Evolutionary conservation across 2,329 filamentous ascomycete genomes (phyloP).

Genomic region (Allantophomopsis cytisporea): DNA sequence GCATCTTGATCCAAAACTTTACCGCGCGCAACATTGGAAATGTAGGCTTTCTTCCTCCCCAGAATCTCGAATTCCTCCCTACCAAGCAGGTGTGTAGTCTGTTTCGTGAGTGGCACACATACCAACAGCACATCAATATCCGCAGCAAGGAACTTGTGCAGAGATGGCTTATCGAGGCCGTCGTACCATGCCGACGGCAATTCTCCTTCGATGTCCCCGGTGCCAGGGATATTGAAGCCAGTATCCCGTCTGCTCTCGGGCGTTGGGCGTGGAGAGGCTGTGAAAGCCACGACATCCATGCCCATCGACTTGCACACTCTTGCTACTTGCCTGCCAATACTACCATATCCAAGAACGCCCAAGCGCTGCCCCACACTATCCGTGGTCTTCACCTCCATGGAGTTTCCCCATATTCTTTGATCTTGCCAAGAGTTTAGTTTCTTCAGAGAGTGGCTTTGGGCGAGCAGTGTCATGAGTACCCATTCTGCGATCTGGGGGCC

Average conservation of each 20-base stretch:
- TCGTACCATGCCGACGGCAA: constrained; percentile 15
- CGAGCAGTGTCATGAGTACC: constrained; percentile 22
- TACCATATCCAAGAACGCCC: constrained; percentile 31
- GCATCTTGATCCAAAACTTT: constrained; percentile 42
- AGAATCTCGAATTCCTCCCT: constrained; percentile 16
- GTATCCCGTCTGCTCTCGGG: constrained; percentile 48
- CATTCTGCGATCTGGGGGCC: constrained; percentile 25
- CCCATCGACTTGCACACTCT: constrained; percentile 49
- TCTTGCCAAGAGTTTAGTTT: constrained; percentile 41
- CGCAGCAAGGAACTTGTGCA: constrained; percentile 9
- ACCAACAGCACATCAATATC: constrained; percentile 16
- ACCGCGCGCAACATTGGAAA: constrained; percentile 49
- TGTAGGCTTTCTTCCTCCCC: constrained; percentile 21
- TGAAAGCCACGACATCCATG: constrained; percentile 63
- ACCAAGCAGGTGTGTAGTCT: constrained; percentile 21
- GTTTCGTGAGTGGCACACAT: constrained; percentile 13
- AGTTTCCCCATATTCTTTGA: constrained; percentile 32
- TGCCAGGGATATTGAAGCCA: constrained; percentile 54
- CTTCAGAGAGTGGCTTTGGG: constrained; percentile 35
- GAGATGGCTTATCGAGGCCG: constrained; percentile 7
- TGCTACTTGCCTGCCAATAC: constrained; percentile 34
- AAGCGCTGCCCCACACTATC: constrained; percentile 38
- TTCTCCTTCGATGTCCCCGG: constrained; percentile 20
- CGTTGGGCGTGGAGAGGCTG: constrained; percentile 51
- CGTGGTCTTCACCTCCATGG: constrained; percentile 2